Base-by-base conservation (phyloP, 768 basidiomycete species). In the Psilocybe tampanensis region DNA sequence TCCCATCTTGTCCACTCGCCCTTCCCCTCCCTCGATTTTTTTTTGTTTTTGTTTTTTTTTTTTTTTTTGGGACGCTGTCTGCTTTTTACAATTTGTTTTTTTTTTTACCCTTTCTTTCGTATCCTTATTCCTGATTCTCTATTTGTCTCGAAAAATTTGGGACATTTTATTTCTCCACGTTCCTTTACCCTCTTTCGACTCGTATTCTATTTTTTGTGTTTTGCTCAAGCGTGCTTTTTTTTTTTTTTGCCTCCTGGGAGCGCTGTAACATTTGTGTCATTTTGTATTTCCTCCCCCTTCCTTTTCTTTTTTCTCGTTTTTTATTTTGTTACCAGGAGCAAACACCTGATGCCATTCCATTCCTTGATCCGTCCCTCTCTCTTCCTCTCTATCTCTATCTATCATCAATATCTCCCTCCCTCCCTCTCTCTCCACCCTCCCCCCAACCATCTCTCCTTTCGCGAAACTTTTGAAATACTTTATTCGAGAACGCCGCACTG, bases 121-220 rank as follows among this genome's bases (percentile, higher is more conserved):
- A 64, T 64, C 60, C 48, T 63, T 66, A 56, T 64, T 63, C 56
- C 54, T 60, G 50, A 55, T 52, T 41, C 50, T 55, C 36, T 39
- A 8, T 13, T 39, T 39, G 36, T 22, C 36, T 39, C 36, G 4
- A 39, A 13, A 39, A 5, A 3, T 4, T 13, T 8, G 36, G n/a
- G 36, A 29, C 36, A 39, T 39, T 13, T 39, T 39, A 39, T n/a
- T n/a, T 4, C 36, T 15, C 36, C 36, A 39, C 36, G 36, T n/a
- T 39, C 36, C 36, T 39, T 29, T 29, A 29, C 9, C 29, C 29
- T 9, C 9, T 13, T 39, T 39, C 36, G 36, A 39, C 36, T 39
- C 52, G 8, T 43, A 29, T n/a, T 15, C 26, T 39, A 39, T 39
- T 54, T 22, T 54, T 54, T 34, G 29, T 36, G 44, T 54, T 24